Percentiles rank a stretch among this genome's conserved stretches.
Conservation (phyloP, 495 filamentous ascomycete species). For the Viridothelium virens region DNA sequence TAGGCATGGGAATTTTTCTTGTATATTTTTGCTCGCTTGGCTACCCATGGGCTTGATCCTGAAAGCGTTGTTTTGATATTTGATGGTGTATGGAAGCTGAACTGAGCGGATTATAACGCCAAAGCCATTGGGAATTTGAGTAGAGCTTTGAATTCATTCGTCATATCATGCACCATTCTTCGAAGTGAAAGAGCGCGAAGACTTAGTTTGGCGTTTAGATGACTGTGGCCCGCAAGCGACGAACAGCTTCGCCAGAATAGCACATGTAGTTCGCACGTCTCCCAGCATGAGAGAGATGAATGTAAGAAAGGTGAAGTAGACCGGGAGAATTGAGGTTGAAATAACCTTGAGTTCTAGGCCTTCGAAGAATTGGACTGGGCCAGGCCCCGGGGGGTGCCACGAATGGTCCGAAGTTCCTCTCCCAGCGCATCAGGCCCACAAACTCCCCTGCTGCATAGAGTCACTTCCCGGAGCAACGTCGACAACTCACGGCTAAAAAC, state of each 20-base stretch:
- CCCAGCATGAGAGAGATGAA: not conserved
- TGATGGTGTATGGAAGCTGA: not conserved
- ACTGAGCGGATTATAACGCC: too few relatives aligned
- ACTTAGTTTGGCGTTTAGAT: not conserved
- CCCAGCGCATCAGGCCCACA: not conserved
- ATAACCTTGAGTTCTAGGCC: slow-evolving; percentile 10
- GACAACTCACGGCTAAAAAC: not conserved
- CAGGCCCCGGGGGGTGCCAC: not conserved
- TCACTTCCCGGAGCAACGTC: not conserved
- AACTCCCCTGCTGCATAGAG: not conserved
- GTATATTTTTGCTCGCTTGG: slow-evolving; percentile 1
- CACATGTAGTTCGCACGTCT: not conserved
- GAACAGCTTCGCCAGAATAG: not conserved
- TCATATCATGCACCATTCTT: not conserved
- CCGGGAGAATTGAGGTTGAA: not conserved
- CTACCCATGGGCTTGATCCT: not conserved
- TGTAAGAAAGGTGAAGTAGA: slow-evolving; percentile 1
- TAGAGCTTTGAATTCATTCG: too few relatives aligned
- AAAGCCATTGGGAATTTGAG: too few relatives aligned
- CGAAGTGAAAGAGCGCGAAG: not conserved
- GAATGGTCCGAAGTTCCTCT: too few relatives aligned
- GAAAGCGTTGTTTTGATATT: not conserved
- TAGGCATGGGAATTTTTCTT: not conserved
- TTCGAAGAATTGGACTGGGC: not conserved
- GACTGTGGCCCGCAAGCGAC: not conserved